Conservation (phyloP, 2,329 filamentous ascomycete species). For the Calonectria multiphialidica region DNA sequence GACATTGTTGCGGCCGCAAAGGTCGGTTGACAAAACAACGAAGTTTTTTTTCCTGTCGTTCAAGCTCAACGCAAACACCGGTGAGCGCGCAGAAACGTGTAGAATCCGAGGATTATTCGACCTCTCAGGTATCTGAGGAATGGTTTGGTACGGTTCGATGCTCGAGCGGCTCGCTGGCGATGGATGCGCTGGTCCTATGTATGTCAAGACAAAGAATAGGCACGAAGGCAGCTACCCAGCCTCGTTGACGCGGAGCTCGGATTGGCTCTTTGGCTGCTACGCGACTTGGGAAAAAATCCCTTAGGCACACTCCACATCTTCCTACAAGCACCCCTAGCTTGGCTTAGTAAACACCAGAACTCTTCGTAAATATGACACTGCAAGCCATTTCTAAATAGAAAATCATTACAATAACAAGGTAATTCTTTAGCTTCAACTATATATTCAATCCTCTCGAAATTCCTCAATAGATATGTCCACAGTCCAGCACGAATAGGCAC, state of each 20-base stretch:
- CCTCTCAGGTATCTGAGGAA: background rate
- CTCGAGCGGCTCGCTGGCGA: conserved; percentile 7
- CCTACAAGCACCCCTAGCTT: background rate
- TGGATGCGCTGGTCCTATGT: conserved; percentile 39
- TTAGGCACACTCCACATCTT: conserved; percentile 29
- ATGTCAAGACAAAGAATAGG: conserved; percentile 36
- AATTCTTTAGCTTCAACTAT: background rate
- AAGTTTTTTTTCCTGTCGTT: conserved; percentile 14
- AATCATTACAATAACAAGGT: background rate
- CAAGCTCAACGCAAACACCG: background rate
- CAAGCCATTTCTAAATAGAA: background rate
- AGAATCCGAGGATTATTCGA: background rate
- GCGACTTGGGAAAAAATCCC: conserved; percentile 29
- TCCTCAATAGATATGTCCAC: background rate
- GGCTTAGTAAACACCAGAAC: background rate
- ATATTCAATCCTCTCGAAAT: background rate
- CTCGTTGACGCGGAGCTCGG: conserved; percentile 39
- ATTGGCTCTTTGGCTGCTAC: conserved; percentile 38
- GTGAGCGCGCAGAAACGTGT: background rate
- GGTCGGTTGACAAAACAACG: background rate
- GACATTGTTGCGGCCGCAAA: conserved; percentile 62
- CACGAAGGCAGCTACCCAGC: conserved; percentile 46
- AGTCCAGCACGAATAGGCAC: background rate
- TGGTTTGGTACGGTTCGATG: background rate
- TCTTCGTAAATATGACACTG: background rate